These are phyloP conservation scores for Nasturtium officinale DNA, from an alignment of 345 rosid species.

Conservation along the genomic window DNA sequence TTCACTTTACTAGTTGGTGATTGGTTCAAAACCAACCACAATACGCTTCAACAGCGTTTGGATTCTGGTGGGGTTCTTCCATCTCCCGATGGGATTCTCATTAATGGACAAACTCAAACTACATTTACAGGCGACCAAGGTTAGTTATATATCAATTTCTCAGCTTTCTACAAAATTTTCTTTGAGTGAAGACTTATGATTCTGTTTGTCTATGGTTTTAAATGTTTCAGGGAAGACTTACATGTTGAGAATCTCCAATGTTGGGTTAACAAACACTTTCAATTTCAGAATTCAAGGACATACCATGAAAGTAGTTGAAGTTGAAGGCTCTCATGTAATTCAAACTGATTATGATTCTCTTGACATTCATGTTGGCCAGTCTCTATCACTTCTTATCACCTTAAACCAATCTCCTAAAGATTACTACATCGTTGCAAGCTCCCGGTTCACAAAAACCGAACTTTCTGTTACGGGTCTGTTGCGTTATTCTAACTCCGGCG, in stretches of 20 bases:
- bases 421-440: conserved; percentile 76
- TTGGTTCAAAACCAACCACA: conserved; percentile 80
- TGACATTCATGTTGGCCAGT: conserved; percentile 90
- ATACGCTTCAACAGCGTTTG: conserved; percentile 39
- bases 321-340: conserved; percentile 82
- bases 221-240: conserved; percentile 88
- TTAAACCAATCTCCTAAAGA: conserved; percentile 75
- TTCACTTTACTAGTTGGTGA: conserved; percentile 83
- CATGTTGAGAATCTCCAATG: conserved; percentile 85
- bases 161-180: background rate
- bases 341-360: conserved; percentile 81
- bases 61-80: conserved; percentile 79
- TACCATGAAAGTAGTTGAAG: conserved; percentile 76
- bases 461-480: conserved; percentile 60
- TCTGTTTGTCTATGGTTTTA: no score
- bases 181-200: background rate
- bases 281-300: conserved; percentile 93
- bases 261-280: conserved; percentile 66
- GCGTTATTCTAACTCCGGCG: conserved; percentile 65
- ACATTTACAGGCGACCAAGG: conserved; percentile 71
- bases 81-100: conserved; percentile 65
- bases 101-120: conserved; percentile 58
- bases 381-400: conserved; percentile 71
- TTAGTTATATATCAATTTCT: background rate
- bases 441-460: conserved; percentile 53